These are phyloP conservation scores for Oryza nivara DNA, from an alignment of 176 grass and related monocot species.

Conservation along the genomic window DNA sequence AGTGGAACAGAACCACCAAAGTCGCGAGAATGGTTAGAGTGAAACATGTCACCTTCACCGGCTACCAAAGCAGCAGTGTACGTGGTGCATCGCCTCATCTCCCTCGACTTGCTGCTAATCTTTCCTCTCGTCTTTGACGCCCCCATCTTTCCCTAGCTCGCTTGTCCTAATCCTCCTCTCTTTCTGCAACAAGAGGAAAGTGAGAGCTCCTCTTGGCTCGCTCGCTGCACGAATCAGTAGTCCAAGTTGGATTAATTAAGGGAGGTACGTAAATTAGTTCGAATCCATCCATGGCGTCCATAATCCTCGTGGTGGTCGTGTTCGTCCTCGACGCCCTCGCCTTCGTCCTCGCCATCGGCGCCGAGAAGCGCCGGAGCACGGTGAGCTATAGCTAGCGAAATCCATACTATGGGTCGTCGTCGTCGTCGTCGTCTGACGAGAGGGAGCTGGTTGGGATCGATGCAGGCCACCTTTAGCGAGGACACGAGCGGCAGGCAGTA, in stretches of 20 bases:
- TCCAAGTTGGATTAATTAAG: not conserved
- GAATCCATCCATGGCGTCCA: slow-evolving; percentile 49
- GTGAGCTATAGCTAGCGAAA: slow-evolving; percentile 21
- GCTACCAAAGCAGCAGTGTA: not conserved
- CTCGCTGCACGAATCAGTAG: not conserved
- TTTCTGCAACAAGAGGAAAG: not conserved
- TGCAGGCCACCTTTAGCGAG: not conserved
- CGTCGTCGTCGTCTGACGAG: no score
- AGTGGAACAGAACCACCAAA: not conserved
- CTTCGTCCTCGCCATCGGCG: slow-evolving; percentile 84
- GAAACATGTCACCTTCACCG: not conserved
- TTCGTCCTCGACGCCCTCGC: slow-evolving; percentile 70
- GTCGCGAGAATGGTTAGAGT: not conserved
- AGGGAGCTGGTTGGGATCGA: not conserved
- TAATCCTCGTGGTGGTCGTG: slow-evolving; percentile 45
- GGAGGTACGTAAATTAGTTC: not conserved
- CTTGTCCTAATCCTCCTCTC: slow-evolving; percentile 12
- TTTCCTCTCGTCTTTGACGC: not conserved
- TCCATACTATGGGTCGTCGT: no score
- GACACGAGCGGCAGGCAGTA: not conserved
- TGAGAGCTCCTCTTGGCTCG: no score
- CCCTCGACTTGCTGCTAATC: not conserved
- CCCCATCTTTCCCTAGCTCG: not conserved
- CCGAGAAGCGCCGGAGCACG: slow-evolving; percentile 79
- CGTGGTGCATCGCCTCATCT: not conserved